Percentiles rank a stretch among this genome's conserved stretches.
phyloP scores from a whole-genome alignment of 2,329 filamentous ascomycete genomes.

The Colletotrichum tofieldiae region DNA sequence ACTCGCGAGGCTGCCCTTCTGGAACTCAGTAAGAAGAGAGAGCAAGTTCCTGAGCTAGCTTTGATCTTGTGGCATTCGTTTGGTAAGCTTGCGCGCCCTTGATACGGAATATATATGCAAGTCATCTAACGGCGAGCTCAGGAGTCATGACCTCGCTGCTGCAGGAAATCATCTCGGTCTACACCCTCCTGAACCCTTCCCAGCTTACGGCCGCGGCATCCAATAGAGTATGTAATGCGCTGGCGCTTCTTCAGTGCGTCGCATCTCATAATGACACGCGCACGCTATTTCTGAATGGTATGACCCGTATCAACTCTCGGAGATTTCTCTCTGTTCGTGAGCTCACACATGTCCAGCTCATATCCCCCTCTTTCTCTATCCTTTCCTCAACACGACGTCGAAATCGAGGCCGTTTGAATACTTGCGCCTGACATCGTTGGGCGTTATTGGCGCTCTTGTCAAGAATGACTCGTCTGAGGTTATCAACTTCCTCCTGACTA shows the following conservation, averaged over 20 bases:
- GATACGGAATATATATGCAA: no score
- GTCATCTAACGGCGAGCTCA: constrained; percentile 54
- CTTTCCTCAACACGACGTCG: constrained; percentile 98
- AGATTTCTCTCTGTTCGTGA: constrained; percentile 14
- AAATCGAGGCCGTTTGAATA: constrained; percentile 99
- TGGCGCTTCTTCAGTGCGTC: constrained; percentile 96
- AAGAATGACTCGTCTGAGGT: constrained; percentile 99
- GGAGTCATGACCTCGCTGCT: constrained; percentile 98
- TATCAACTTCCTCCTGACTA: constrained; percentile 98
- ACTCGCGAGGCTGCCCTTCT: constrained; percentile 92
- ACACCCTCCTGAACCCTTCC: constrained; percentile 95
- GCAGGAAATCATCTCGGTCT: constrained; percentile 99
- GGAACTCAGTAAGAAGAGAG: constrained; percentile 97
- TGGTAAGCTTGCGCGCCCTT: constrained; percentile 70
- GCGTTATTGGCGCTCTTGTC: constrained; percentile 95
- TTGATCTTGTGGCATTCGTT: constrained; percentile 99
- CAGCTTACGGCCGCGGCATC: constrained; percentile 98
- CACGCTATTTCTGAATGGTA: constrained; percentile 93
- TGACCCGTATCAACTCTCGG: constrained; percentile 44
- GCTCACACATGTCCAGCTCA: constrained; percentile 75
- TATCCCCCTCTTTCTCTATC: constrained; percentile 97
- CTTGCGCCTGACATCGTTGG: constrained; percentile 92
- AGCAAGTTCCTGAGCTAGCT: constrained; percentile 96
- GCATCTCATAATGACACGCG: constrained; percentile 97
- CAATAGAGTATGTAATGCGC: constrained; percentile 96